Evolutionary conservation across 495 filamentous ascomycete species (phyloP).

Genomic region (Aspergillus conjunctus): DNA sequence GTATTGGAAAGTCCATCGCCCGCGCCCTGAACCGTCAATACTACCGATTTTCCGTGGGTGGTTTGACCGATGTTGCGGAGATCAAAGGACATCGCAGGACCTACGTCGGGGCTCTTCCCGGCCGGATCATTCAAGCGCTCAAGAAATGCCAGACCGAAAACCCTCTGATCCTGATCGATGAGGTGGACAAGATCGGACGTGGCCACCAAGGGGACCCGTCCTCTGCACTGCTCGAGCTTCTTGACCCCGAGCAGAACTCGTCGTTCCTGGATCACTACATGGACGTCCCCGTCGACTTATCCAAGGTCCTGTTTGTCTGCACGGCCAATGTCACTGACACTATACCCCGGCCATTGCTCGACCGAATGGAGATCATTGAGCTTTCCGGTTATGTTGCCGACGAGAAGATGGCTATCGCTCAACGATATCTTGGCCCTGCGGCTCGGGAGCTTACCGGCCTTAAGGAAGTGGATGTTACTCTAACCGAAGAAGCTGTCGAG

Average conservation of each 20-base stretch:
- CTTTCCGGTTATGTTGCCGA: slow-evolving; percentile 96
- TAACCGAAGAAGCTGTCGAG: slow-evolving; percentile 81
- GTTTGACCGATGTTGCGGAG: slow-evolving; percentile 96
- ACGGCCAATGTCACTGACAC: slow-evolving; percentile 99
- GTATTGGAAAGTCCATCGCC: slow-evolving; percentile 97
- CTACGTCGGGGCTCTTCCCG: slow-evolving; percentile 94
- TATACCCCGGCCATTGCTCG: slow-evolving; percentile 89
- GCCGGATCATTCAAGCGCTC: slow-evolving; percentile 94
- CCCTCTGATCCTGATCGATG: slow-evolving; percentile 93
- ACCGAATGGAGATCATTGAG: slow-evolving; percentile 98
- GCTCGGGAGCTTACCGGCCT: slow-evolving; percentile 90
- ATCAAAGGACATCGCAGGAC: slow-evolving; percentile 98
- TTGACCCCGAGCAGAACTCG: slow-evolving; percentile 97
- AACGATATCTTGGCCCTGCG: slow-evolving; percentile 86
- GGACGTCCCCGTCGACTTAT: slow-evolving; percentile 97
- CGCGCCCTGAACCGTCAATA: slow-evolving; percentile 93
- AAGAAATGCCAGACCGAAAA: slow-evolving; percentile 99
- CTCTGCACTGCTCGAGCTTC: slow-evolving; percentile 88
- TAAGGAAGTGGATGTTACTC: slow-evolving; percentile 84
- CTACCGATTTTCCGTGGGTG: slow-evolving; percentile 97
- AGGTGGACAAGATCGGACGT: slow-evolving; percentile 95
- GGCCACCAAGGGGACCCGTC: slow-evolving; percentile 96
- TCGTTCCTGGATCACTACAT: slow-evolving; percentile 99
- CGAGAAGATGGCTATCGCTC: slow-evolving; percentile 98
- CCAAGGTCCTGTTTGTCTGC: slow-evolving; percentile 98